Evolutionary conservation across 163 green algal genomes (phyloP).

Genomic region (Coccomyxa subellipsoidea): DNA sequence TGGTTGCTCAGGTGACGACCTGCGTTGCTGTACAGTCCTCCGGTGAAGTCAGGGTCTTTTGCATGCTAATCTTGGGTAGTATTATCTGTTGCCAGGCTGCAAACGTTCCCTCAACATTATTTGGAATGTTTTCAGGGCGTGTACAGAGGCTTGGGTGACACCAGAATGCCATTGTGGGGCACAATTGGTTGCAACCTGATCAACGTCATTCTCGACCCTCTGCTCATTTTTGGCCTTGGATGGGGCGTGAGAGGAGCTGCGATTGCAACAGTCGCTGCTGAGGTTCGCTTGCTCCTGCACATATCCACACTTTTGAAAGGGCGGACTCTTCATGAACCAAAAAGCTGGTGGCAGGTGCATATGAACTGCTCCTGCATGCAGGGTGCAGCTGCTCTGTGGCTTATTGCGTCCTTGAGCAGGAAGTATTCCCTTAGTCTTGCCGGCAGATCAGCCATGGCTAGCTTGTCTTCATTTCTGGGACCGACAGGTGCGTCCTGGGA

Average conservation of each 20-base stretch:
- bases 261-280: slow-evolving; percentile 43
- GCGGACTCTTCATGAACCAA: not conserved
- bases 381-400: slow-evolving; percentile 6
- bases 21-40: not conserved
- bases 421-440: slow-evolving; percentile 12
- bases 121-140: slow-evolving; percentile 43
- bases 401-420: slow-evolving; percentile 21
- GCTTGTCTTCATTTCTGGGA: slow-evolving; percentile 17
- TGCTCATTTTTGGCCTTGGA: slow-evolving; percentile 58
- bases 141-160: slow-evolving; percentile 65
- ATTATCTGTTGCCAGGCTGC: too few species aligned
- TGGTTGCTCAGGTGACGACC: slow-evolving; percentile 54
- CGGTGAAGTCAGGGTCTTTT: too few species aligned
- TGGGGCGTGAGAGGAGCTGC: slow-evolving; percentile 59
- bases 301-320: too few species aligned
- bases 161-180: slow-evolving; percentile 46
- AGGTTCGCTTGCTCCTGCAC: slow-evolving; percentile 34
- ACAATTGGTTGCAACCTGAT: slow-evolving; percentile 53
- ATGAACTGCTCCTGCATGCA: not conserved
- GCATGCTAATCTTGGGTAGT: too few species aligned
- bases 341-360: not conserved
- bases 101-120: not conserved
- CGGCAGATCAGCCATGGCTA: not conserved
- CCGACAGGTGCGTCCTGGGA: slow-evolving; percentile 21
- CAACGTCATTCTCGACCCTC: slow-evolving; percentile 57